Base-by-base conservation (phyloP, 805 yeast genomes). In the Naumovozyma castellii region DNA sequence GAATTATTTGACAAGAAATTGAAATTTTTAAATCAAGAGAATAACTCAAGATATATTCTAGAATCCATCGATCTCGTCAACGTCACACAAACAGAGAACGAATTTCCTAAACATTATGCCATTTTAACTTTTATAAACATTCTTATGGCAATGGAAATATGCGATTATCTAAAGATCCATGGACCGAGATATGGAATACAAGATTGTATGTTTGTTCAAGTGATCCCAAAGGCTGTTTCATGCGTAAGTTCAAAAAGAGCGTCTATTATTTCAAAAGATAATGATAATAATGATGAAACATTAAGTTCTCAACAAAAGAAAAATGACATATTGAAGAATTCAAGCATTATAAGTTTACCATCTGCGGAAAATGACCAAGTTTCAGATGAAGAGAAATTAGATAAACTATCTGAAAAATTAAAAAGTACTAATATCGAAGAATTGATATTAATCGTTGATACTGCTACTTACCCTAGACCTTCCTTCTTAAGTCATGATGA, bases 61-160 rank as follows among this genome's bases (percentile, higher is more conserved):
- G 58, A 56, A 40, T 47, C 57, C 12, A 43, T 57, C 18, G 45
- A 48, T 37, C 17, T 57, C 5, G 44, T 59, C 2, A 51, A 49
- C 28, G 43, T 51, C n/a, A 35, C 40, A 9, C 43, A 45, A 30
- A 17, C 20, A 5, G 30, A 35, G 2, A 28, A 27, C 16, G 19
- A 6, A 13, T 51, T 53, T 29, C 46, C 46, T 18, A 35, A 48
- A 19, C 43, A 54, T 37, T 56, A 56, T 40, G 42, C 47, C 4
- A 42, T 56, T 13, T 29, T 56, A 18, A 50, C 60, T 4, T 54
- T 56, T 34, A 38, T 54, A 29, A 56, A 51, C 33, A 53, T 56
- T 13, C 41, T 46, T 3, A 56, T 54, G 59, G 57, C 59, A 13
- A 44, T 46, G 2, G 60, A 56, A 38, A 39, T 53, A 9, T 30